phyloP scores from a whole-genome alignment of 2,329 filamentous ascomycete species.

The Colletotrichum tamarilloi region DNA sequence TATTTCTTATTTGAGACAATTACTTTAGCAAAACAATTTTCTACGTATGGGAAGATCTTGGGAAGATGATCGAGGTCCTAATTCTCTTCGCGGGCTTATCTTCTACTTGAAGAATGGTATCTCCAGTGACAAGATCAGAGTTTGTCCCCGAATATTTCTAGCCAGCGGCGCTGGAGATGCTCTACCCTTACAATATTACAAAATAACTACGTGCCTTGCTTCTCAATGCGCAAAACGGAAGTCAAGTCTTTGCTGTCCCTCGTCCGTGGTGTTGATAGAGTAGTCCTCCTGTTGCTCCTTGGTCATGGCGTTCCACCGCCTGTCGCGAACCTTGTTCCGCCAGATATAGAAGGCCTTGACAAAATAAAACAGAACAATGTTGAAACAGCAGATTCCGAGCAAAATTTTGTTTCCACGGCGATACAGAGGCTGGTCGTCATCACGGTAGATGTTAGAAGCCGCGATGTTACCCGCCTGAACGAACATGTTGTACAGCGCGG shows the following conservation, averaged over 20 bases:
- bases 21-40: too few species aligned
- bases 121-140: too few species aligned
- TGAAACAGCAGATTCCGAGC: conserved; percentile 58
- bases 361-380: conserved; percentile 56
- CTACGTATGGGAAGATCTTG: too few species aligned
- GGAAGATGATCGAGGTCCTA: too few species aligned
- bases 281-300: conserved; percentile 60
- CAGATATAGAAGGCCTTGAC: conserved; percentile 60
- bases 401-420: conserved; percentile 60
- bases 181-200: accelerated
- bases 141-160: neutral
- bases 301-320: conserved; percentile 55
- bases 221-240: conserved; percentile 62
- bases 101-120: too few species aligned
- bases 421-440: conserved; percentile 65
- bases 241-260: conserved; percentile 66
- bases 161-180: accelerated
- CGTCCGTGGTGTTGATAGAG: conserved; percentile 59
- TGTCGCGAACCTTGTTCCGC: conserved; percentile 56
- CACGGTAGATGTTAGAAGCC: conserved; percentile 62
- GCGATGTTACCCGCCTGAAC: conserved; percentile 57
- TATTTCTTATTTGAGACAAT: too few species aligned
- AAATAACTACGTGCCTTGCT: neutral
- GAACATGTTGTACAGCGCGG: conserved; percentile 61
- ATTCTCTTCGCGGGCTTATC: too few species aligned